Conservation (phyloP, 257 asterid species). For the Cordia subcordata region DNA sequence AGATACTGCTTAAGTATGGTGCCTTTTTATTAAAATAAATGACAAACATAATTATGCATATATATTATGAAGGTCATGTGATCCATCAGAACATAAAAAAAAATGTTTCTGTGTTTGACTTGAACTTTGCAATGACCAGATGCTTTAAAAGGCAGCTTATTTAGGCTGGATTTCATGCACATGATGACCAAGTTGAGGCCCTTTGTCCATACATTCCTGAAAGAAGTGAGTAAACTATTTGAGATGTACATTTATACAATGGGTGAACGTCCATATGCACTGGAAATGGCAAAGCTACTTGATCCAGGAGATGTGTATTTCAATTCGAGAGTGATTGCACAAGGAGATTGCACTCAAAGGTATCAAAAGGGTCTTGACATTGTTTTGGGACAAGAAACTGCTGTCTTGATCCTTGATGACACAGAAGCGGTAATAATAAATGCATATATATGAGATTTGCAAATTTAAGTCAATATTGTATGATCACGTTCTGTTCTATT, state of each 20-base stretch:
- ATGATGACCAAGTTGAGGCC: slow-evolving; percentile 99
- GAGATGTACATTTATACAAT: slow-evolving; percentile 94
- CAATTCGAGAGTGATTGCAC: slow-evolving; percentile 78
- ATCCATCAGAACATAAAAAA: background rate
- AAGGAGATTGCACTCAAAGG: slow-evolving; percentile 75
- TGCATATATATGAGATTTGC: background rate
- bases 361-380: slow-evolving; percentile 91
- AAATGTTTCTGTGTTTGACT: slow-evolving; percentile 11
- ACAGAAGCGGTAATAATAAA: slow-evolving; percentile 65
- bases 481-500: background rate
- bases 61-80: too few species aligned
- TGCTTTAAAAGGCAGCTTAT: slow-evolving; percentile 51
- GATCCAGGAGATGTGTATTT: slow-evolving; percentile 74
- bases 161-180: slow-evolving; percentile 58
- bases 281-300: slow-evolving; percentile 80
- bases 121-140: slow-evolving; percentile 38
- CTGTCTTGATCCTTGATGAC: slow-evolving; percentile 89
- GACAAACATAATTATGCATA: too few species aligned
- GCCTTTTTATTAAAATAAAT: too few species aligned
- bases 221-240: slow-evolving; percentile 66
- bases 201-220: slow-evolving; percentile 64
- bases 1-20: too few species aligned
- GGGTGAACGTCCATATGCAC: slow-evolving; percentile 92
- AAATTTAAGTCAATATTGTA: background rate
- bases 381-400: slow-evolving; percentile 86